phyloP scores from a whole-genome alignment of 345 rosid genomes.

The Luvunga scandens region DNA sequence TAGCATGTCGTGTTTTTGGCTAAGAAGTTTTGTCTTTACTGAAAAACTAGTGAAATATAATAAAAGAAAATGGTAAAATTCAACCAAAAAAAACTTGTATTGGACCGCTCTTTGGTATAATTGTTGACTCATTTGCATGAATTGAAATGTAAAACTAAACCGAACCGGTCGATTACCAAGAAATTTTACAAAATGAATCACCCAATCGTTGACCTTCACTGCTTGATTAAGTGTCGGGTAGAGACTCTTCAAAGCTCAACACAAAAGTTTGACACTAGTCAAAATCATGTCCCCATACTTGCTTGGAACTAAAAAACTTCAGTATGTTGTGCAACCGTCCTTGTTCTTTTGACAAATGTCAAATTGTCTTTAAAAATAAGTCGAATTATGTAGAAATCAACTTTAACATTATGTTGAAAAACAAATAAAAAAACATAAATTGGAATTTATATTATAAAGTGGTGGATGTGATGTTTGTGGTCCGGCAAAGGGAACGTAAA shows the following conservation, averaged over 20 bases:
- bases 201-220: background rate
- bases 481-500: background rate
- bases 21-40: too few relatives aligned
- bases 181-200: too few relatives aligned
- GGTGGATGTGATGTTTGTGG: background rate
- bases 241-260: background rate
- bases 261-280: background rate
- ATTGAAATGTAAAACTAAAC: too few relatives aligned
- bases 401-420: background rate
- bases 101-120: too few relatives aligned
- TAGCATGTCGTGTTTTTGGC: too few relatives aligned
- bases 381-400: background rate
- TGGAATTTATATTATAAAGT: background rate
- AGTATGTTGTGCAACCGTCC: background rate
- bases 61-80: too few relatives aligned
- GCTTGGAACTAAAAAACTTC: background rate
- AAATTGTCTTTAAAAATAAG: background rate
- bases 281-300: background rate
- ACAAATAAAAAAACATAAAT: background rate
- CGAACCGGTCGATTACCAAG: too few relatives aligned
- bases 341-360: background rate
- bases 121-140: too few relatives aligned
- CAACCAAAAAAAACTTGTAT: too few relatives aligned
- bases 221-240: background rate
- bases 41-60: too few relatives aligned